A percentile compares a stretch with the other conserved stretches of the same genome.
phyloP scores from a whole-genome alignment of 306 rosid genomes.

The Albizia julibrissin region DNA sequence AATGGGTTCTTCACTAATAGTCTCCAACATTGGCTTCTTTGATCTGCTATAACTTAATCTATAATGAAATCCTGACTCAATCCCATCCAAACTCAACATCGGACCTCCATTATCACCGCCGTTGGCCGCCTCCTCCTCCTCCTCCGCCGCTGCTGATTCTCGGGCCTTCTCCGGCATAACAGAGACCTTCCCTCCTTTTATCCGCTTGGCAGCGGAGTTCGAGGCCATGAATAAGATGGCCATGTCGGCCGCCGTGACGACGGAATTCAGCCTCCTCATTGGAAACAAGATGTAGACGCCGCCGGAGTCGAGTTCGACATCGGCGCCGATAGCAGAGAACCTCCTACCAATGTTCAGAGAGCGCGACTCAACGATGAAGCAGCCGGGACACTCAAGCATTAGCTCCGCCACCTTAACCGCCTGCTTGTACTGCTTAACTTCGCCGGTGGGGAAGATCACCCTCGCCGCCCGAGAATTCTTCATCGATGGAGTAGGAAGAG shows the following conservation, averaged over 20 bases:
- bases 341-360: slow-evolving; percentile 74
- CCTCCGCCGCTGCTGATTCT: neutral
- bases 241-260: slow-evolving; percentile 77
- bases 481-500: slow-evolving; percentile 63
- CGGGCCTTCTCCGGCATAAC: slow-evolving; percentile 43
- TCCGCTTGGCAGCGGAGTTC: slow-evolving; percentile 69
- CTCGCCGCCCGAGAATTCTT: slow-evolving; percentile 59
- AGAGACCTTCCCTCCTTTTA: slow-evolving; percentile 45
- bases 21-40: slow-evolving; percentile 80
- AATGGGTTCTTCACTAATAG: slow-evolving; percentile 75
- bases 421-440: slow-evolving; percentile 58
- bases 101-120: slow-evolving; percentile 21
- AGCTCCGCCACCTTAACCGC: slow-evolving; percentile 79
- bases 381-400: slow-evolving; percentile 74
- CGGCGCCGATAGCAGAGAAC: slow-evolving; percentile 77
- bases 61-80: slow-evolving; percentile 55
- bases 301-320: slow-evolving; percentile 75
- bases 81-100: slow-evolving; percentile 66
- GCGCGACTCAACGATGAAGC: slow-evolving; percentile 54
- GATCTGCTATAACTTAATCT: slow-evolving; percentile 71
- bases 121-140: neutral
- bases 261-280: slow-evolving; percentile 64
- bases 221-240: slow-evolving; percentile 75
- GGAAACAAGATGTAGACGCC: slow-evolving; percentile 76
- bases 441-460: slow-evolving; percentile 79